A percentile compares a stretch with the other conserved stretches of the same genome.
These are phyloP conservation scores for Monosporascus sp. DNA, from an alignment of 2,329 filamentous ascomycete genomes.

Conservation along the genomic window DNA sequence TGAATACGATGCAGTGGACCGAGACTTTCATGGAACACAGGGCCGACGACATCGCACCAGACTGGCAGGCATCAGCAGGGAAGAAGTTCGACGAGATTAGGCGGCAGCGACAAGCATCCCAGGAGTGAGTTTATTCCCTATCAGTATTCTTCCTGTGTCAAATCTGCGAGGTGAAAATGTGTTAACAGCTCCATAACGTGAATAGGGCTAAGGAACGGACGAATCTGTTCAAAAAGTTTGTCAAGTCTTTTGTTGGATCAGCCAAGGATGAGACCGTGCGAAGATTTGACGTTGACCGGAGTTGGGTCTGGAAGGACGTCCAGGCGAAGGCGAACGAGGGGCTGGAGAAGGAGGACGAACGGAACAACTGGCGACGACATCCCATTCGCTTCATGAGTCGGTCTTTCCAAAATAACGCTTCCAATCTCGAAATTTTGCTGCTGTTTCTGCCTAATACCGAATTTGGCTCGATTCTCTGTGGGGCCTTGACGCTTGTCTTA, in stretches of 20 bases:
- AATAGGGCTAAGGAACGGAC: neutral
- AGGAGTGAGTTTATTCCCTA: neutral
- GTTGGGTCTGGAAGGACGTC: neutral
- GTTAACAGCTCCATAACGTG: too few relatives aligned
- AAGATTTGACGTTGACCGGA: neutral
- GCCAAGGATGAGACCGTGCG: neutral
- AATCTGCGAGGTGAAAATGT: too few relatives aligned
- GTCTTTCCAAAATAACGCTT: neutral
- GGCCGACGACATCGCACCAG: neutral
- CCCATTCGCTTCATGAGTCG: neutral
- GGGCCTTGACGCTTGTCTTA: neutral
- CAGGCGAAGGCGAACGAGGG: neutral
- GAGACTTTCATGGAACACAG: neutral
- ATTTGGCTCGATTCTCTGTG: neutral
- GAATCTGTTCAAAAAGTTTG: neutral
- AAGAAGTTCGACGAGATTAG: neutral
- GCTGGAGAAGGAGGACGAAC: neutral
- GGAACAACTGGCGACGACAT: neutral
- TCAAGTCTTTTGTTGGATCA: neutral
- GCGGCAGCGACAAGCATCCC: neutral
- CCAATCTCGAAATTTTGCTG: neutral
- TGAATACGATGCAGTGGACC: too few relatives aligned
- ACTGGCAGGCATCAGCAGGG: neutral
- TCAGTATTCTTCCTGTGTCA: too few relatives aligned
- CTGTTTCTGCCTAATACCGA: neutral